phyloP scores from a whole-genome alignment of 2,329 filamentous ascomycete species.

The Endoconidiophora polonica region DNA sequence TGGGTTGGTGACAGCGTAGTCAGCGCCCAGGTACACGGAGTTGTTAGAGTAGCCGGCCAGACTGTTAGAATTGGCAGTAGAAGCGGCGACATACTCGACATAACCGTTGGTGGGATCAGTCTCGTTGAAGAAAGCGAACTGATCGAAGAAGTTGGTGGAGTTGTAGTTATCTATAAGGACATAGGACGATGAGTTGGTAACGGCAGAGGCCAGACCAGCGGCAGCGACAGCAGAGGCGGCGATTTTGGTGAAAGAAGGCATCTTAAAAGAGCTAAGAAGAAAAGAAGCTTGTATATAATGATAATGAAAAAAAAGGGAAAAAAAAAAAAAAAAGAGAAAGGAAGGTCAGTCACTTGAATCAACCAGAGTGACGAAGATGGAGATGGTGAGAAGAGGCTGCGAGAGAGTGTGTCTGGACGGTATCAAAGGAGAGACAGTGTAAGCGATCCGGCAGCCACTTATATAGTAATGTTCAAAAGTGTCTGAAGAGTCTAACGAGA shows the following conservation, averaged over 20 bases:
- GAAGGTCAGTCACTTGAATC: too few species aligned
- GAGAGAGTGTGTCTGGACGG: not conserved
- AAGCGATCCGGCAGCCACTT: too few species aligned
- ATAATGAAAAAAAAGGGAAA: not conserved
- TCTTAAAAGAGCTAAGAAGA: not conserved
- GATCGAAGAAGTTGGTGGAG: constrained; percentile 36
- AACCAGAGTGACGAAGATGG: too few species aligned
- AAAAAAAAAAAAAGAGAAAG: constrained; percentile 3
- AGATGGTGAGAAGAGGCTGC: not conserved
- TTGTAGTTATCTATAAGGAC: constrained; percentile 32
- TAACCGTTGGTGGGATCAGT: constrained; percentile 59
- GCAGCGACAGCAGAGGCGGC: not conserved
- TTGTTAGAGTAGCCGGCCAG: constrained; percentile 40
- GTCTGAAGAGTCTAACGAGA: too few species aligned
- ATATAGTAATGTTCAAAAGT: too few species aligned
- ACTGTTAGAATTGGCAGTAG: constrained; percentile 37
- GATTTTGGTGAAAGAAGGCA: constrained; percentile 8
- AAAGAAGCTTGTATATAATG: too few species aligned
- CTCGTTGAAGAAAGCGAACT: constrained; percentile 38
- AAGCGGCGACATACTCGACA: constrained; percentile 48
- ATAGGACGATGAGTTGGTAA: constrained; percentile 22
- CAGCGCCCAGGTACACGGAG: constrained; percentile 53
- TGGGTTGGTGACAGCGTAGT: constrained; percentile 39
- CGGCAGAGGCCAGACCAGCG: constrained; percentile 1
- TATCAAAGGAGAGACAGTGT: not conserved